Percentiles rank a stretch among this genome's conserved stretches.
These are phyloP conservation scores for Astraeus odoratus DNA, from an alignment of 768 basidiomycete genomes.

Conservation along the genomic window DNA sequence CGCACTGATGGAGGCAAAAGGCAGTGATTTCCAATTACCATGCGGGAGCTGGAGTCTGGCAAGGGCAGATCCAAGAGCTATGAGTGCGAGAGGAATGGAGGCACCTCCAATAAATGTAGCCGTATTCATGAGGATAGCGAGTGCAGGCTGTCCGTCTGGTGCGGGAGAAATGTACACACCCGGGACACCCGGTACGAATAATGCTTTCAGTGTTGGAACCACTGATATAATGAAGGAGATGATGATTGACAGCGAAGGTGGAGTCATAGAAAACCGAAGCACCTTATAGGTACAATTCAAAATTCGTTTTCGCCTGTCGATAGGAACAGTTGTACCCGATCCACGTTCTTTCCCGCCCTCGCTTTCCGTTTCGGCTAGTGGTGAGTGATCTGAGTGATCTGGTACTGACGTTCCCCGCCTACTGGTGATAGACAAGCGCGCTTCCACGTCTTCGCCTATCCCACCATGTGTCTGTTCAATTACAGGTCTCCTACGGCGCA, in stretches of 20 bases:
- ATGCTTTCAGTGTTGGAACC: slow-evolving; percentile 48
- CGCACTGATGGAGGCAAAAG: slow-evolving; percentile 44
- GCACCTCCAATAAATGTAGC: slow-evolving; percentile 55
- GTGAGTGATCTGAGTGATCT: neutral
- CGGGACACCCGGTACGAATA: slow-evolving; percentile 44
- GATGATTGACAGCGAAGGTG: slow-evolving; percentile 48
- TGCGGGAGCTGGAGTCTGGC: slow-evolving; percentile 50
- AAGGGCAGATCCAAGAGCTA: slow-evolving; percentile 57
- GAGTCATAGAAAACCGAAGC: slow-evolving; percentile 35
- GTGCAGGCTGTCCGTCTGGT: slow-evolving; percentile 63
- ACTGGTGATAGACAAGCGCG: neutral
- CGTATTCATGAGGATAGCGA: slow-evolving; percentile 53
- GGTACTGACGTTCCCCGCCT: neutral
- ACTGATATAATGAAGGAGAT: slow-evolving; percentile 50
- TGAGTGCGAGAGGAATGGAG: slow-evolving; percentile 56
- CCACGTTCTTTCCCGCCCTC: neutral
- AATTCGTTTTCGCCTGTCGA: neutral
- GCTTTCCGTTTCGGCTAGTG: neutral
- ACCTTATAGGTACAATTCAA: slow-evolving; percentile 10
- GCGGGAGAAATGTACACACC: slow-evolving; percentile 40
- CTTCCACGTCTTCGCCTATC: neutral
- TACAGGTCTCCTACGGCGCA: neutral
- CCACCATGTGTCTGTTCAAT: no score
- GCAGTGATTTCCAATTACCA: slow-evolving; percentile 36
- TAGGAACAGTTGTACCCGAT: neutral